Percentiles rank a stretch among this genome's conserved stretches.
phyloP scores from a whole-genome alignment of 306 rosid genomes.

The Cercis canadensis region DNA sequence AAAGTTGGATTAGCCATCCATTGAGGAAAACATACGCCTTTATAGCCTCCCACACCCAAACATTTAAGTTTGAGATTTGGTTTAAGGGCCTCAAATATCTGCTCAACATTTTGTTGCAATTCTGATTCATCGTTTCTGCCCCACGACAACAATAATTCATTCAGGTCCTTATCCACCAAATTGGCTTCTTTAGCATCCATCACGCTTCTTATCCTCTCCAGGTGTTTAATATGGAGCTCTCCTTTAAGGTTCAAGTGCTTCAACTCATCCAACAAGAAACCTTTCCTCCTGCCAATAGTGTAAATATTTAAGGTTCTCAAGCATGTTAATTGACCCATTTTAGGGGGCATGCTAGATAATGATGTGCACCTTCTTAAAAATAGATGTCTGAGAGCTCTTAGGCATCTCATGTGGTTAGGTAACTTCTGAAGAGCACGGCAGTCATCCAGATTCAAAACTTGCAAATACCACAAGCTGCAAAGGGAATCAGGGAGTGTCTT shows the following conservation, averaged over 20 bases:
- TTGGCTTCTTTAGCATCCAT: constrained; percentile 33
- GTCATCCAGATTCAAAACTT: neutral
- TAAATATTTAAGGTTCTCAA: constrained; percentile 8
- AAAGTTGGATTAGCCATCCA: too few relatives aligned
- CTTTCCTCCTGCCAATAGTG: neutral
- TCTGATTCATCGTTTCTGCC: too few relatives aligned
- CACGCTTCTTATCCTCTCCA: constrained; percentile 8
- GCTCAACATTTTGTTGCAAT: too few relatives aligned
- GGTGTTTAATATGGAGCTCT: constrained; percentile 2
- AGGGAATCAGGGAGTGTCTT: constrained; percentile 17
- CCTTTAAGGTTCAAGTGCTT: constrained; percentile 6
- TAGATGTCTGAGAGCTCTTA: constrained; percentile 24
- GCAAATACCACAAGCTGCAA: constrained; percentile 19
- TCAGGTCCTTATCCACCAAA: constrained; percentile 2
- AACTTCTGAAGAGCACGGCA: neutral
- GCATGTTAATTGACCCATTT: constrained; percentile 2
- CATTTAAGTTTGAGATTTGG: too few relatives aligned
- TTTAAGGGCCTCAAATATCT: too few relatives aligned
- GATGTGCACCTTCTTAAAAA: neutral
- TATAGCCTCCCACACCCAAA: too few relatives aligned
- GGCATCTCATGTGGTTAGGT: neutral
- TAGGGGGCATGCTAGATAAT: constrained; percentile 18
- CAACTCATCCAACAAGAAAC: neutral
- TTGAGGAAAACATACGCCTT: too few relatives aligned
- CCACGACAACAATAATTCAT: neutral